Evolutionary conservation across 768 basidiomycete genomes (phyloP), one percentile per base, ranked within the genome.

Genomic region (Daedaleopsis sinensis): DNA sequence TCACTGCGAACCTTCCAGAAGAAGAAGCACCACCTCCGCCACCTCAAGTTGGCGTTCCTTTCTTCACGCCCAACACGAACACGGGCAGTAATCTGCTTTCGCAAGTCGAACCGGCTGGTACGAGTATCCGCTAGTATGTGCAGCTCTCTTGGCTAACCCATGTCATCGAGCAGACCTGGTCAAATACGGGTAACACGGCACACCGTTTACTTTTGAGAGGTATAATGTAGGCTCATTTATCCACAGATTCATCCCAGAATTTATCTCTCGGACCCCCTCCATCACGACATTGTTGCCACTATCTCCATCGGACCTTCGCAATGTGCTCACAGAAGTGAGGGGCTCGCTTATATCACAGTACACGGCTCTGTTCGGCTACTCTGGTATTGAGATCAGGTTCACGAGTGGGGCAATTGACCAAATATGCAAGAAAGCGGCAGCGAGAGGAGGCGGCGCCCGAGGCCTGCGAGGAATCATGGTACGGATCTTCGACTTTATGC

Each of bases 291-390:
- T 98, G 7, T 74, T 89, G 7, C 89, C 91, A 7, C 80, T 98
- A 2, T 89, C 91, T 6, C 82, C 90, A 11, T 71, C 84, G 12
- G 96, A 98, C 73, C 81, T 98, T 18, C 85, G 94, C 27, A 84
- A 89, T n/a, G 93, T 98, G 59, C 81, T 98, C 46, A 93, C 91
- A 1, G 94, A 97, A 67, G 94, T 98, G 53, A 88, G 89, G 68
- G 94, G 96, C 18, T 94, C 94, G 3, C 81, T 98, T 15, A 81
- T 96, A 50, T 93, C 92, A 24, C 96, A 98, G 72, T 97, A 96
- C 68, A 86, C 85, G 27, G 84, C 93, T 4, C 80, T 94, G 42
- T 95, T 96, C 71, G 86, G 83, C 32, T 89, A 89, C 67, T 93
- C 90, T 9, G 91, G 90, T 4, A 87, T 91, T 21, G 93, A 95